Evolutionary conservation across 495 filamentous ascomycete species (phyloP), one percentile per base, ranked within the genome.

Genomic region (Xanthoparmelia taractica): DNA sequence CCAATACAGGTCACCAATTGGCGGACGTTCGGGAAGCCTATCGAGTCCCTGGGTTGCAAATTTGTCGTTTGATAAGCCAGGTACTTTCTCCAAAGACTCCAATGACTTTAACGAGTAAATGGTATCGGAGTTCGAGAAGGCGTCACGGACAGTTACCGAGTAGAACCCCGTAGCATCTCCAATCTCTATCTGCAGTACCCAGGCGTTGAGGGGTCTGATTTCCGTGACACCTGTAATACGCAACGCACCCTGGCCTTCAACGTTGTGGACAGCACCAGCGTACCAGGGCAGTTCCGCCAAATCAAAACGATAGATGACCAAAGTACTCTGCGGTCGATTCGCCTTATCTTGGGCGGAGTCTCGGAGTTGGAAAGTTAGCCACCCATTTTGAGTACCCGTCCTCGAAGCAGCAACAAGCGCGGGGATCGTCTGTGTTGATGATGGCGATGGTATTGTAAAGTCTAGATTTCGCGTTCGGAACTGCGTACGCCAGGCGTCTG

Each of bases 301-400:
- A 18, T 56, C 48, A 18, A 63, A 62, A 2, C 25, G 34, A 33
- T 63, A 66, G 55, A 66, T 47, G 23, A 62, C 34, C 59, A 59
- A 27, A 1, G 41, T 25, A 34, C 33, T 62, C 27, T 41, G 25
- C 27, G 8, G 18, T 4, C 48, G 13, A 52, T 52, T 5, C 1
- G 25, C 18, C 8, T 25, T 52, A 17, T 25, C 17, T 0, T 29
- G 25, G 25, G 48, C 12, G 4, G 27, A 17, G 2, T 29, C 15
- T 31, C 31, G 48, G 29, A 52, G 27, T 57, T 31, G 40, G 13
- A 33, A 45, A 25, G 36, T 17, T 8, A 60, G 36, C 6, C 52
- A 38, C 4, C 43, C 33, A 25, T 37, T 34, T 48, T 37, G 25
- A 25, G 20, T 50, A 25, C 45, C 31, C 10, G 18, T 8, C 27